A percentile compares a stretch with the other conserved stretches of the same genome.
Conservation (phyloP, 75 land plant species). For the Picea glauca region DNA sequence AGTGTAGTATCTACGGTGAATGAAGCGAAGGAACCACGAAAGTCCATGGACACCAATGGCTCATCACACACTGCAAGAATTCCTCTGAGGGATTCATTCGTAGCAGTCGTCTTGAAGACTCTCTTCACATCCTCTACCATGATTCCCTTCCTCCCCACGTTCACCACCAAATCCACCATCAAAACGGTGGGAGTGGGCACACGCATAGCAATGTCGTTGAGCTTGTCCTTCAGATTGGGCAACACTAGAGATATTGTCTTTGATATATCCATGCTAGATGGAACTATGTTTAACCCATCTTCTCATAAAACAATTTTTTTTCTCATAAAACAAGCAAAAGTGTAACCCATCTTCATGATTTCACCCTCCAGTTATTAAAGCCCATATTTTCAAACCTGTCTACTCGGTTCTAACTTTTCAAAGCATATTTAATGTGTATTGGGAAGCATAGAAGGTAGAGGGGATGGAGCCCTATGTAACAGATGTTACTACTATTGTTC, state of each 20-base stretch:
- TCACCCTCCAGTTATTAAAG: no score
- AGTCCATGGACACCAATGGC: constrained; percentile 86
- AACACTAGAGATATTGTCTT: constrained; percentile 90
- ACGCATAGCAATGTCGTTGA: constrained; percentile 88
- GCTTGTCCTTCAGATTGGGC: constrained; percentile 89
- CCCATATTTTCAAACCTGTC: no score
- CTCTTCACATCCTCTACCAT: constrained; percentile 85
- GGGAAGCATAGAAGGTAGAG: no score
- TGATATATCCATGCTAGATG: constrained; percentile 85
- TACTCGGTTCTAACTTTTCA: no score
- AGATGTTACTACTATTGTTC: no score
- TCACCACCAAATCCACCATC: constrained; percentile 87
- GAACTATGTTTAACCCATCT: constrained; percentile 77
- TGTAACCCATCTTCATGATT: no score
- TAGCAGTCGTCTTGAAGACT: constrained; percentile 63
- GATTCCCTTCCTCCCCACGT: constrained; percentile 62
- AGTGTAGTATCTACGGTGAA: constrained; percentile 78
- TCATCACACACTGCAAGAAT: constrained; percentile 83
- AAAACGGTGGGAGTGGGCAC: constrained; percentile 94
- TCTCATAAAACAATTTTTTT: no score
- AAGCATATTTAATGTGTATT: no score
- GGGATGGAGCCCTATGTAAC: no score
- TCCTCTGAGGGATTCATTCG: constrained; percentile 71
- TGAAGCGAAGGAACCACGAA: constrained; percentile 80
- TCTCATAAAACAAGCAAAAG: no score